phyloP scores from a whole-genome alignment of 805 yeast species.

The Komagataella pastoris region DNA sequence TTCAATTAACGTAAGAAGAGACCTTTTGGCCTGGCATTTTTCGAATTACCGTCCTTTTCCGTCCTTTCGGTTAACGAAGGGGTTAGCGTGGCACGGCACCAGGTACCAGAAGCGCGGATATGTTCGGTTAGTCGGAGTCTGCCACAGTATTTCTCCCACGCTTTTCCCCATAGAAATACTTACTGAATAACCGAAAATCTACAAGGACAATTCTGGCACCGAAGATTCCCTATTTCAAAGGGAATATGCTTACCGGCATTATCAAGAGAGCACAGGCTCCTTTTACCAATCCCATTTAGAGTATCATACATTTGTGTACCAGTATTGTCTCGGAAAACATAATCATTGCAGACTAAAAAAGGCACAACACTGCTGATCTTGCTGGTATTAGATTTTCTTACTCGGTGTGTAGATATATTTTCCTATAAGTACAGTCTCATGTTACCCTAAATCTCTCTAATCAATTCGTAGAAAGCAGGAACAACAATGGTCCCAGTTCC shows the following conservation, averaged over 20 bases:
- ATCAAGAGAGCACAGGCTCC: not conserved
- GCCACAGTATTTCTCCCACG: not conserved
- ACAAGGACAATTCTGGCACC: not conserved
- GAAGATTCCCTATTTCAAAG: not conserved
- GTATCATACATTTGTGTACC: not conserved
- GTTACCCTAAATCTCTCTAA: not conserved
- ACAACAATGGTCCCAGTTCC: not conserved
- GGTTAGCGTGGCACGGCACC: not conserved
- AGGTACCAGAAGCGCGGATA: not conserved
- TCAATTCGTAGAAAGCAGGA: not conserved
- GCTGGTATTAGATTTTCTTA: not conserved
- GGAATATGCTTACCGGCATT: not conserved
- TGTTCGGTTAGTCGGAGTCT: not conserved
- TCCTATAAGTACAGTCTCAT: not conserved
- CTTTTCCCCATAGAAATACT: not conserved
- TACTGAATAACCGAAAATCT: not conserved
- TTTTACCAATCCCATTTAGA: not conserved
- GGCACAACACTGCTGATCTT: not conserved
- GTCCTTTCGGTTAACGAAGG: not conserved
- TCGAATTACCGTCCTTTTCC: not conserved
- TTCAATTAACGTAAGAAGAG: not conserved
- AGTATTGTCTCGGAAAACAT: not conserved
- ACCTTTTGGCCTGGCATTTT: not conserved
- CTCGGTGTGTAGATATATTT: not conserved
- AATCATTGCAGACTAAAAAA: not conserved